Evolutionary conservation across 2,329 filamentous ascomycete genomes (phyloP).

Genomic region (Teratosphaeria destructans): DNA sequence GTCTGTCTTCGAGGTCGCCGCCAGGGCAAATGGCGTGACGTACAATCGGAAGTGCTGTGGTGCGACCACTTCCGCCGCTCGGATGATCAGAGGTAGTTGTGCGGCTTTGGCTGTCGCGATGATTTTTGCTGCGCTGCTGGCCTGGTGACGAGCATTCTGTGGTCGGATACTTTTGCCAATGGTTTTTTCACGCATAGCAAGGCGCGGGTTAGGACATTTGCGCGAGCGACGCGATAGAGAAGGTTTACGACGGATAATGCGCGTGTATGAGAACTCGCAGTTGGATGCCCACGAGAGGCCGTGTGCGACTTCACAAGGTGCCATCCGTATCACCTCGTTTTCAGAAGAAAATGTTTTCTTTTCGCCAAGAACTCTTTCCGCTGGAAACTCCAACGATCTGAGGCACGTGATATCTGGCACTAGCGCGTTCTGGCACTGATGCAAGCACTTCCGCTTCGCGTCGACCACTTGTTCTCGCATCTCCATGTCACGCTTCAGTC

Average conservation of each 20-base stretch:
- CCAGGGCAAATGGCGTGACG: slow-evolving; percentile 60
- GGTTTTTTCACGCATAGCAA: not conserved
- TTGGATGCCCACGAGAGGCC: too few species aligned
- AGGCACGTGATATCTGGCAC: not conserved
- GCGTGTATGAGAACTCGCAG: not conserved
- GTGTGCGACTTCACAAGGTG: too few species aligned
- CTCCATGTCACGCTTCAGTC: not conserved
- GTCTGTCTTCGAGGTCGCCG: slow-evolving; percentile 67
- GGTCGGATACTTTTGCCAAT: not conserved
- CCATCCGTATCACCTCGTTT: too few species aligned
- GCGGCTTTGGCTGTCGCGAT: slow-evolving; percentile 3
- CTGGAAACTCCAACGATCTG: not conserved
- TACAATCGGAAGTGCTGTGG: slow-evolving; percentile 35
- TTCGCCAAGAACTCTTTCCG: too few species aligned
- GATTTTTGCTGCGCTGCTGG: not conserved
- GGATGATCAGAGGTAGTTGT: not conserved
- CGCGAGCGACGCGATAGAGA: not conserved
- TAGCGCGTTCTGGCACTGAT: not conserved
- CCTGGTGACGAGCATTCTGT: not conserved
- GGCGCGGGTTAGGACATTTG: not conserved
- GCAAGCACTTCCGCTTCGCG: not conserved
- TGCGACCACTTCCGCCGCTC: not conserved
- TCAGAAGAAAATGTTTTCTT: too few species aligned
- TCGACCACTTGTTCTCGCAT: not conserved
- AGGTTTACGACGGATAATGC: not conserved